Base-by-base conservation (phyloP, 2,329 filamentous ascomycete genomes). In the Xylariaceae sp. region DNA sequence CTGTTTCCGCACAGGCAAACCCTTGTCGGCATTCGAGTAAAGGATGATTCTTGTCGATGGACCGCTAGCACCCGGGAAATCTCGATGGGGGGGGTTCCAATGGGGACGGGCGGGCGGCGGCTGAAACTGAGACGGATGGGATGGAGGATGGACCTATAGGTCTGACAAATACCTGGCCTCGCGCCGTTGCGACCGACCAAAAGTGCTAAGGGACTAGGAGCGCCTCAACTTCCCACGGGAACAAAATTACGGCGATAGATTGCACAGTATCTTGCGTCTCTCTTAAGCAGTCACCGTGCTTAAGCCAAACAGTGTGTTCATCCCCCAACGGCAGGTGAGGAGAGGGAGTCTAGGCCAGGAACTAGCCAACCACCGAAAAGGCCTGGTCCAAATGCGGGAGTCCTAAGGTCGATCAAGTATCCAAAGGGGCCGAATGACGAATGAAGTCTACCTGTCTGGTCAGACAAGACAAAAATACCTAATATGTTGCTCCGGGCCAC, bases 351-450 rank as follows among this genome's bases (percentile, higher is more conserved):
- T 60, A 58, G 62, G 57, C 60, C 60, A 59, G 57, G 55, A 56
- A 65, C 61, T 63, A 66, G 62, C 66, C 66, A 69, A 69, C 66
- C 66, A 70, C 63, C 61, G 60, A 57, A 58, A 50, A 62, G 63
- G 53, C 56, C 65, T 63, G 63, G 60, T 65, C 62, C 62, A 64
- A 64, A 67, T 60, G 62, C 62, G 61, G 66, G 63, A 67, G 67
- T 62, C 60, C 59, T 65, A n/a, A n/a, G 54, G 62, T 61, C 61
- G 65, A 63, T 62, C 62, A 60, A 62, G 60, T 54, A 57, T 37
- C 32, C 60, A 60, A 65, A 53, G 57, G 43, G 50, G 41, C 37
- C 23, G 54, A 56, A 56, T 52, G 57, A 55, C 56, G 53, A 57
- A 62, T 56, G 42, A 59, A 62, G 48, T 49, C 52, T 44, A 57